These are phyloP conservation scores for Boletus rufocinnamomeus DNA, from an alignment of 768 basidiomycete genomes.

Conservation along the genomic window DNA sequence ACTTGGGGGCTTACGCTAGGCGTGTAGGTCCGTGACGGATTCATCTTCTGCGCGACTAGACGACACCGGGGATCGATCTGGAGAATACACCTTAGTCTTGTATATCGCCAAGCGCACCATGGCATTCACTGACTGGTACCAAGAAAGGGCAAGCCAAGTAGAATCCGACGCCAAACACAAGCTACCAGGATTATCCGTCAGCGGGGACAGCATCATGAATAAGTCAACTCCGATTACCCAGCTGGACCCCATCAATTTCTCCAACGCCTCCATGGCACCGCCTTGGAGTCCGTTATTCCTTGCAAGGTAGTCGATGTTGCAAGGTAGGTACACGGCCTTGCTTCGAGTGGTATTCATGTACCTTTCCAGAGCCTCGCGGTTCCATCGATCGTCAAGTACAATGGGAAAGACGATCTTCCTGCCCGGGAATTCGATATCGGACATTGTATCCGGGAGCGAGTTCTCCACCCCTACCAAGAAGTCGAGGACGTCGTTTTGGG, in stretches of 20 bases:
- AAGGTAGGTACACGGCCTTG: slow-evolving; percentile 65
- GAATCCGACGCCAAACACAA: slow-evolving; percentile 64
- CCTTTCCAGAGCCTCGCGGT: slow-evolving; percentile 51
- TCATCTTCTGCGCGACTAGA: slow-evolving; percentile 72
- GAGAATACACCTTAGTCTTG: not conserved
- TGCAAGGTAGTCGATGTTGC: slow-evolving; percentile 68
- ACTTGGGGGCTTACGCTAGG: slow-evolving; percentile 45
- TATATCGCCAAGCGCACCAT: not conserved
- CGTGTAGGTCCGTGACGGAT: slow-evolving; percentile 68
- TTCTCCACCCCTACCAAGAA: slow-evolving; percentile 42
- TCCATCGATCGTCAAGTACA: slow-evolving; percentile 61
- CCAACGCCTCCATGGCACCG: slow-evolving; percentile 44
- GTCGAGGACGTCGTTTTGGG: slow-evolving; percentile 46
- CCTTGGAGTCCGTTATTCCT: slow-evolving; percentile 57
- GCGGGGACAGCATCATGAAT: not conserved
- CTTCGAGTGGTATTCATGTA: slow-evolving; percentile 58
- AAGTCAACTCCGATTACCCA: slow-evolving; percentile 41
- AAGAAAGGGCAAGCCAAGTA: slow-evolving; percentile 66
- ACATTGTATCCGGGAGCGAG: slow-evolving; percentile 42
- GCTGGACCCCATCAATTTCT: slow-evolving; percentile 48
- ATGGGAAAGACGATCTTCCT: slow-evolving; percentile 63
- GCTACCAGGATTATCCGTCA: slow-evolving; percentile 36
- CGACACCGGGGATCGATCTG: slow-evolving; percentile 61
- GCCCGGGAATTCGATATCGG: slow-evolving; percentile 47
- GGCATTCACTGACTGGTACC: slow-evolving; percentile 46